Percentiles rank a stretch among this genome's conserved stretches.
Conservation (phyloP, 163 green algal genomes). For the Scenedesmus sp. region DNA sequence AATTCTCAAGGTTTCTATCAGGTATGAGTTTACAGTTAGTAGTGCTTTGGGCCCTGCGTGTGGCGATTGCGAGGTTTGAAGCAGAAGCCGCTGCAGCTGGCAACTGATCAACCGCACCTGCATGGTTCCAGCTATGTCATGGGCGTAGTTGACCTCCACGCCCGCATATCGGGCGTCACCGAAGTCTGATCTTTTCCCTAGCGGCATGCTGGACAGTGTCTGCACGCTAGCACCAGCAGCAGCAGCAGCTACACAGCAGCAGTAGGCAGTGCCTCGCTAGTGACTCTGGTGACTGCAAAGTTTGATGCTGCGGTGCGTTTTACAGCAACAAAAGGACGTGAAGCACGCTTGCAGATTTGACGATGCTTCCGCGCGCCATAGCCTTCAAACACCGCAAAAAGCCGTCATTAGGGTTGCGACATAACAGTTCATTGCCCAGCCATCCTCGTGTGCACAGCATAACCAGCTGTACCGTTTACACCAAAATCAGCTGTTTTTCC, state of each 20-base stretch:
- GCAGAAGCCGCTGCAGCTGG: neutral
- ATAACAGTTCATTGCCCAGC: neutral
- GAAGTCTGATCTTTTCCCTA: conserved; percentile 89
- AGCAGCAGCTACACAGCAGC: neutral
- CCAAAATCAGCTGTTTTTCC: too few species aligned
- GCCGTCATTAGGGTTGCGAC: conserved; percentile 10
- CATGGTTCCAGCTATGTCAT: conserved; percentile 74
- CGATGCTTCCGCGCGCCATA: neutral
- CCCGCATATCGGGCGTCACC: conserved; percentile 91
- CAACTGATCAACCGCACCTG: conserved; percentile 61
- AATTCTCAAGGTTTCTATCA: too few species aligned
- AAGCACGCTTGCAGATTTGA: too few species aligned
- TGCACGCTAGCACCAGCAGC: neutral
- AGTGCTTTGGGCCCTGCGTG: neutral
- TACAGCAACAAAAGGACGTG: too few species aligned
- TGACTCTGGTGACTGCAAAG: neutral
- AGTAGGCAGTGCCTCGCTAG: neutral
- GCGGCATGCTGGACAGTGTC: conserved; percentile 80
- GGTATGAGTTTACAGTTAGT: too few species aligned
- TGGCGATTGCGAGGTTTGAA: neutral
- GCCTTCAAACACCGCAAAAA: neutral
- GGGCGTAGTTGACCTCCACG: conserved; percentile 71
- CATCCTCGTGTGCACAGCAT: neutral
- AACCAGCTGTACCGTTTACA: too few species aligned
- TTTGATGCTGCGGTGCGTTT: neutral